Conservation (phyloP, 306 rosid species). For the Ceratonia siliqua region DNA sequence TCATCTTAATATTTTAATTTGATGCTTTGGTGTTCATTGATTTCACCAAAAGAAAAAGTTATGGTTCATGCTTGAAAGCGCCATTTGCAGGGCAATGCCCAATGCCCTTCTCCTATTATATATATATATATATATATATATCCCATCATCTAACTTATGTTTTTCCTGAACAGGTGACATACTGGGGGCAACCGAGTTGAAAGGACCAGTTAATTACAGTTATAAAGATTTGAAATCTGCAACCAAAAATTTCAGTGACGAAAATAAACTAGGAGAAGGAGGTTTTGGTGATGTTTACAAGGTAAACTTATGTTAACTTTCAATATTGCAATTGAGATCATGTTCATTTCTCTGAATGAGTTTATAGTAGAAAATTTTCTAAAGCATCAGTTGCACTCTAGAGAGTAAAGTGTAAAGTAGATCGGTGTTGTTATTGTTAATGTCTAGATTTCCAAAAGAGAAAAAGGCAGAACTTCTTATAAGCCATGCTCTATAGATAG, state of each 20-base stretch:
- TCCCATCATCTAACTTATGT: not conserved
- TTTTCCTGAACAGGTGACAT: constrained; percentile 50
- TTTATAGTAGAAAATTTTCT: no score
- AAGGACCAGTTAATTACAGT: constrained; percentile 57
- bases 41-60: not conserved
- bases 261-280: constrained; percentile 74
- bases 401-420: no score
- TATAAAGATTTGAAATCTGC: constrained; percentile 64
- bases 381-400: no score
- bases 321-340: not conserved
- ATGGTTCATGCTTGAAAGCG: constrained; percentile 20
- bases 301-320: constrained; percentile 37
- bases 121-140: no score
- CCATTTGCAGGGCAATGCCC: not conserved
- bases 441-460: constrained; percentile 30
- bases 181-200: constrained; percentile 64
- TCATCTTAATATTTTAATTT: not conserved
- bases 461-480: not conserved
- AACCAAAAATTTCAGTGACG: constrained; percentile 55
- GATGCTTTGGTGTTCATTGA: no score
- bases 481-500: not conserved
- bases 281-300: constrained; percentile 76
- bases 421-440: no score
- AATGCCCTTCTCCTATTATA: not conserved
- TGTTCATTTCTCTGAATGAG: no score